Percentiles rank a stretch among this genome's conserved stretches.
Evolutionary conservation across 768 basidiomycete genomes (phyloP).

Genomic region (Dacryopinax spathularia): DNA sequence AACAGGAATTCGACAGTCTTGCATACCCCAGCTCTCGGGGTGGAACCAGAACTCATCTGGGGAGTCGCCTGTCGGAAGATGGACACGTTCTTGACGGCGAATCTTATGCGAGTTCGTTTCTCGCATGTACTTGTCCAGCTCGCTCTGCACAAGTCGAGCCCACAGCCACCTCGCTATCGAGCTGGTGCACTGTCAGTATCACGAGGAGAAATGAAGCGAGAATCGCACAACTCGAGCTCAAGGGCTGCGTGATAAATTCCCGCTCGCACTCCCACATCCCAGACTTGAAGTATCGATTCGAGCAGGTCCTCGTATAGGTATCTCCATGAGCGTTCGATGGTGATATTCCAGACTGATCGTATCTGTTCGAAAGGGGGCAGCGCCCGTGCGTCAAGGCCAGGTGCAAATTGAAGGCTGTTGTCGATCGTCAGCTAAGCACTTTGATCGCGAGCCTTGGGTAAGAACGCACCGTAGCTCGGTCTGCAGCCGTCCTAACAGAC

Average conservation of each 20-base stretch:
- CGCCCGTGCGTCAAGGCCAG: not conserved
- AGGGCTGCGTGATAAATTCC: not conserved
- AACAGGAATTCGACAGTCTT: not conserved
- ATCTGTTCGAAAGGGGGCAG: not conserved
- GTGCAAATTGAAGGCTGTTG: too few species aligned
- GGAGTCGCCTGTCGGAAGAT: not conserved
- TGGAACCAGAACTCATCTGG: constrained; percentile 2
- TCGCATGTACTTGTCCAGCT: too few species aligned
- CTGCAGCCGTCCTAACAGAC: too few species aligned
- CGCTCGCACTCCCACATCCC: not conserved
- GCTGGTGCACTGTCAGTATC: not conserved
- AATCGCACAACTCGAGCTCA: too few species aligned
- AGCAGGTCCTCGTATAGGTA: not conserved
- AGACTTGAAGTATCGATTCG: not conserved
- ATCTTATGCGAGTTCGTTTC: too few species aligned
- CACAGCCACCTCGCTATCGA: not conserved
- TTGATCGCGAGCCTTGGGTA: too few species aligned
- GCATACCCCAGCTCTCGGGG: not conserved
- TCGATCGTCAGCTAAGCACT: too few species aligned
- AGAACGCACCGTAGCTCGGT: too few species aligned
- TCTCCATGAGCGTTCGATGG: not conserved
- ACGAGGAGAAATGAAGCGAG: too few species aligned
- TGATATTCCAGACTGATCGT: not conserved
- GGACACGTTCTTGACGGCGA: not conserved
- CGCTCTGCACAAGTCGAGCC: not conserved